Evolutionary conservation across 2,329 filamentous ascomycete species (phyloP), one percentile per base, ranked within the genome.

Genomic region (Ceratocystiopsis brevicomis): DNA sequence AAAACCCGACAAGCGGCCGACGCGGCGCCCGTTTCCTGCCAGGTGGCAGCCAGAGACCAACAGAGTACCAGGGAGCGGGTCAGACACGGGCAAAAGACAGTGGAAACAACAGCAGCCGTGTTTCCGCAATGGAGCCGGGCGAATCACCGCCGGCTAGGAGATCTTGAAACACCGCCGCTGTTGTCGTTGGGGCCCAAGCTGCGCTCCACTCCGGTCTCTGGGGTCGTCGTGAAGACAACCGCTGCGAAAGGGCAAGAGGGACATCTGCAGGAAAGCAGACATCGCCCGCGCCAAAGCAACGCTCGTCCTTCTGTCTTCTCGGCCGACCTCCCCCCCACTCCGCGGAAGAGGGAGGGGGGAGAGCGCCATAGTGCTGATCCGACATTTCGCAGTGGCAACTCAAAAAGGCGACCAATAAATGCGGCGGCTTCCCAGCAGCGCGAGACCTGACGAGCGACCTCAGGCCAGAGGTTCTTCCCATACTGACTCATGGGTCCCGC

Each of bases 371-470:
- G 25, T 30, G 25, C 25, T 30, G 10, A 9, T 30, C 25, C 25
- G 25, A 30, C 25, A 30, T 30, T 11, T 30, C 25, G 25, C 25
- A 30, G 25, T 11, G 44, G 42, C 43, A 34, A 19, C 42, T 34
- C 42, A 30, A 30, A 30, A 30, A 9, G 25, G 25, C 25, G 25
- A 30, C 25, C 25, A 30, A 30, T 21, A 6, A 10, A 2, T 30
- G 25, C 25, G 25, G 25, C 25, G 25, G 25, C 10, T 30, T 72
- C 44, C 80, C 80, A 78, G 78, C 65, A 69, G 67, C 61, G 8
- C 19, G 61, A 62, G 62, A 60, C 69, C 76, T 73, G 79, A 85
- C 78, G 80, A 82, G 81, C 70, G 78, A 65, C 73, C 71, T 75
- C 76, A 59, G 66, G 48, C 64, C 62, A 69, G 72, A 79, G 72